A percentile compares a stretch with the other conserved stretches of the same genome.
Evolutionary conservation across 495 filamentous ascomycete genomes (phyloP).

Genomic region (Trichoderma asperelloides): DNA sequence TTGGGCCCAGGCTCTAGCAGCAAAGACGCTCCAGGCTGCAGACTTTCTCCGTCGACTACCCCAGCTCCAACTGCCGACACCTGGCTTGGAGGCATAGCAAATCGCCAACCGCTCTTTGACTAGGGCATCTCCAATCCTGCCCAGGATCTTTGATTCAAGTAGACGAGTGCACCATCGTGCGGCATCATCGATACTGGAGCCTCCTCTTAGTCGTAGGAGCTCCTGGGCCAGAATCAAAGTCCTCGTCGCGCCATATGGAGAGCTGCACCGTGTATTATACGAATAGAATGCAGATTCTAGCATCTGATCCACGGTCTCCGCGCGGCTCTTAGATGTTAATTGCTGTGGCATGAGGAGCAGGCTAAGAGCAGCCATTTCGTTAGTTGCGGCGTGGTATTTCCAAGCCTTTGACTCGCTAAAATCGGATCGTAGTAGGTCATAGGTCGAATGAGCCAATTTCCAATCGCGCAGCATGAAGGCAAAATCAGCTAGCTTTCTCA

Average conservation of each 20-base stretch:
- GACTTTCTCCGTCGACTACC: conserved; percentile 71
- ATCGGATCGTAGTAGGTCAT: conserved; percentile 79
- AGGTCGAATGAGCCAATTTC: conserved; percentile 83
- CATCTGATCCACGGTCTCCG: conserved; percentile 74
- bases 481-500: conserved; percentile 91
- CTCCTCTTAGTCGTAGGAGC: conserved; percentile 67
- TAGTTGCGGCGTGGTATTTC: conserved; percentile 84
- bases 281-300: conserved; percentile 85
- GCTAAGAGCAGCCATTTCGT: conserved; percentile 86
- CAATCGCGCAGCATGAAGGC: conserved; percentile 93
- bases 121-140: conserved; percentile 66
- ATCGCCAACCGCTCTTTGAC: conserved; percentile 75
- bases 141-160: conserved; percentile 67
- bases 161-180: conserved; percentile 74
- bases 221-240: conserved; percentile 70
- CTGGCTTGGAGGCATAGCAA: conserved; percentile 68
- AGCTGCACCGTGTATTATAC: conserved; percentile 74
- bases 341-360: conserved; percentile 65
- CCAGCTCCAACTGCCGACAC: conserved; percentile 52
- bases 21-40: conserved; percentile 80
- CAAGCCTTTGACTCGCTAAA: conserved; percentile 94
- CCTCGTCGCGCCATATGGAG: conserved; percentile 66
- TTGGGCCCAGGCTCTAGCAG: conserved; percentile 72
- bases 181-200: conserved; percentile 74
- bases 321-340: conserved; percentile 59